Evolutionary conservation across 208 protist species (phyloP).

Genomic region (Endotrypanum monterogeii): DNA sequence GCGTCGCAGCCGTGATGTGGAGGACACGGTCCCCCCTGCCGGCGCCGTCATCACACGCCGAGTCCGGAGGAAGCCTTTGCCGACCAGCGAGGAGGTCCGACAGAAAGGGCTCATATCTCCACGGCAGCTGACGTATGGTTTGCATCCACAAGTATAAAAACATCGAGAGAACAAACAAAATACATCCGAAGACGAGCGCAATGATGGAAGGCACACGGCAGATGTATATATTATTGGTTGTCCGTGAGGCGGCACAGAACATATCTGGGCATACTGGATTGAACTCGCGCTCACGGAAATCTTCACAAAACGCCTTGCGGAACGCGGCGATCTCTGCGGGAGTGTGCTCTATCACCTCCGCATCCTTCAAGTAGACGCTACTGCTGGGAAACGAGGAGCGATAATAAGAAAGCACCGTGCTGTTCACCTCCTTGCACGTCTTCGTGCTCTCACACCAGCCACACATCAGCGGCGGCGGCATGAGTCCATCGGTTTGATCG

Average conservation of each 20-base stretch:
- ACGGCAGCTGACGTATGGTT: constrained; percentile 54
- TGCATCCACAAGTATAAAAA: constrained; percentile 45
- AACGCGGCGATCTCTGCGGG: constrained; percentile 22
- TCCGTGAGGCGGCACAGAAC: constrained; percentile 42
- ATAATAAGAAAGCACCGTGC: constrained; percentile 26
- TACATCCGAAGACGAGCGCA: constrained; percentile 35
- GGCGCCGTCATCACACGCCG: neutral
- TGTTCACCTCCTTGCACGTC: constrained; percentile 46
- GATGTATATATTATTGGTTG: constrained; percentile 77
- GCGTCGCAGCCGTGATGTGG: neutral
- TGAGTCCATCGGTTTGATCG: constrained; percentile 52
- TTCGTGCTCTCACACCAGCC: constrained; percentile 49
- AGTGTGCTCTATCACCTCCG: constrained; percentile 1
- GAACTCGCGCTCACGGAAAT: constrained; percentile 40
- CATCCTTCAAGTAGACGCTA: neutral
- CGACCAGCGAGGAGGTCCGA: constrained; percentile 30
- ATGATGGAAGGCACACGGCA: constrained; percentile 42
- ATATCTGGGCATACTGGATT: constrained; percentile 57
- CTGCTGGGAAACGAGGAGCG: neutral
- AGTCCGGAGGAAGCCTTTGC: neutral
- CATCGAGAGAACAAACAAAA: constrained; percentile 39
- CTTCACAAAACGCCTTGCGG: constrained; percentile 31
- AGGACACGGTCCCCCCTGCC: neutral
- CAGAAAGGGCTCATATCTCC: constrained; percentile 58
- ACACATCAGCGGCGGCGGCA: constrained; percentile 42